phyloP scores from a whole-genome alignment of 768 basidiomycete genomes.

The Agrocybe pediades region DNA sequence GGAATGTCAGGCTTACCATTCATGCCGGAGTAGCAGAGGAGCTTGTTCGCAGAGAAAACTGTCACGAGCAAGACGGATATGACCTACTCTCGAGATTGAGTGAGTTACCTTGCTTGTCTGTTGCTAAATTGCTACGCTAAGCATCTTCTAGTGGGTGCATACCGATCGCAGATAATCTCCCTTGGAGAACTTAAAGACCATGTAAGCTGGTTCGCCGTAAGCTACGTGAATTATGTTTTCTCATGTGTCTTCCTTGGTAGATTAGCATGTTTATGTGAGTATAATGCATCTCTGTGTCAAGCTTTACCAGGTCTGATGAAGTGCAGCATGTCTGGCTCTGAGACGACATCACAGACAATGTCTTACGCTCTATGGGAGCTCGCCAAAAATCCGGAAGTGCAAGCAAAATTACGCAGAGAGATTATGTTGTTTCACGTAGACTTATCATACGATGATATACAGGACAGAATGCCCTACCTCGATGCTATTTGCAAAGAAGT shows the following conservation, averaged over 20 bases:
- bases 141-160: not conserved
- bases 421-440: not conserved
- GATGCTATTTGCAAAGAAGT: slow-evolving; percentile 2
- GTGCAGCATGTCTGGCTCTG: slow-evolving; percentile 1
- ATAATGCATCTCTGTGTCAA: not conserved
- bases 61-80: not conserved
- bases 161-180: not conserved
- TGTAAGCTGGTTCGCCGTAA: not conserved
- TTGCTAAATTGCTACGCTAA: not conserved
- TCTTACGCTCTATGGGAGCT: slow-evolving; percentile 7
- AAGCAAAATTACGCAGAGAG: not conserved
- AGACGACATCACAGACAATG: not conserved
- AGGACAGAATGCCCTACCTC: not conserved
- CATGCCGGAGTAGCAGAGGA: not conserved
- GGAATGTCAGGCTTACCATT: not conserved
- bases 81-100: slow-evolving; percentile 2
- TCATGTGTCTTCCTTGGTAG: not conserved
- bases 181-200: not conserved
- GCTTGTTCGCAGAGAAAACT: not conserved
- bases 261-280: slow-evolving; percentile 3
- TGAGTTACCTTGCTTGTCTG: not conserved
- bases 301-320: not conserved
- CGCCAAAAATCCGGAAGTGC: slow-evolving; percentile 1
- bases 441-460: not conserved
- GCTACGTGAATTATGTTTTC: not conserved